Conservation (phyloP, 345 rosid genomes). For the Euphorbia lathyris region DNA sequence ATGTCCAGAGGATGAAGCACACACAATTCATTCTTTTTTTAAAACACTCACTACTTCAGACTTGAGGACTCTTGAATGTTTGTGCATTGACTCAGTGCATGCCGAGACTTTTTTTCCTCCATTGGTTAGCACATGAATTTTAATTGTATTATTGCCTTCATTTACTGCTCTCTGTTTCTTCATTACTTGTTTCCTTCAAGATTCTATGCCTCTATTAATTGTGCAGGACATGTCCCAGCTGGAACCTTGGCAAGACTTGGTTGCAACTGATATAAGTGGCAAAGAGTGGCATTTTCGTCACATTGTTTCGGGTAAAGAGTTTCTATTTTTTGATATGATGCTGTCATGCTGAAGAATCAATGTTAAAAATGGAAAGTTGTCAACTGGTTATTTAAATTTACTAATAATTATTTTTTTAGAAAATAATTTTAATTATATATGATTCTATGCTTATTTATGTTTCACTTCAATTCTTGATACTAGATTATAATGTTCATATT, state of each 20-base stretch:
- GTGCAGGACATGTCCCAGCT: slow-evolving; percentile 91
- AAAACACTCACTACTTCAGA: slow-evolving; percentile 96
- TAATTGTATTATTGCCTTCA: not conserved
- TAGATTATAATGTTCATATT: too few relatives aligned
- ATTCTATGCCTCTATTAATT: not conserved
- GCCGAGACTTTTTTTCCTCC: slow-evolving; percentile 97
- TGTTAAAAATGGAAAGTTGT: not conserved
- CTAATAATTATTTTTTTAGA: not conserved
- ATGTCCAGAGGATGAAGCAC: slow-evolving; percentile 62
- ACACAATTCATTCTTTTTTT: slow-evolving; percentile 73
- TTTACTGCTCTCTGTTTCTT: slow-evolving; percentile 4
- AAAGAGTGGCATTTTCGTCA: slow-evolving; percentile 91
- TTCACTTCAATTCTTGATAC: not conserved
- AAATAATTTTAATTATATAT: not conserved
- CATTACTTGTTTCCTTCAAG: not conserved
- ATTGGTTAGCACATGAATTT: slow-evolving; percentile 50
- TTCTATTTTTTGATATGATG: slow-evolving; percentile 1
- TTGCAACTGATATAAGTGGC: slow-evolving; percentile 84
- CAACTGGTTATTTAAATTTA: not conserved
- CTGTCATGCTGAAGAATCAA: too few relatives aligned
- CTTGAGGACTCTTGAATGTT: slow-evolving; percentile 95
- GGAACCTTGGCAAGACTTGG: slow-evolving; percentile 95
- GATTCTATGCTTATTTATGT: not conserved
- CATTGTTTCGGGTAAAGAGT: slow-evolving; percentile 69
- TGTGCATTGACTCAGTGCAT: slow-evolving; percentile 84